phyloP scores from a whole-genome alignment of 2,329 filamentous ascomycete species.

The Epicoccum sorghinum region DNA sequence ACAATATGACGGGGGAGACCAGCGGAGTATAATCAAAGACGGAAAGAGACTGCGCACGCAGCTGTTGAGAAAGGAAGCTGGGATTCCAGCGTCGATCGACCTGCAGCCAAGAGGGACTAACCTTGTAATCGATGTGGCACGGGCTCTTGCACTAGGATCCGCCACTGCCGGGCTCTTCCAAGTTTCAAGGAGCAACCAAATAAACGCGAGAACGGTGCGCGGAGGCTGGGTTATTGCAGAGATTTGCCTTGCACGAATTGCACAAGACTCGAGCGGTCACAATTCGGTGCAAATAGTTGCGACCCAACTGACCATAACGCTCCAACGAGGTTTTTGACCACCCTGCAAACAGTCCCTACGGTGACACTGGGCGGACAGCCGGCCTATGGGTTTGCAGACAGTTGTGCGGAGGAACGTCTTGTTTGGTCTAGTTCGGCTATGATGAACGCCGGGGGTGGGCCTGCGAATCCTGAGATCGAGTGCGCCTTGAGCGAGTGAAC shows the following conservation, averaged over 20 bases:
- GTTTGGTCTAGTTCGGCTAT: slow-evolving; percentile 19
- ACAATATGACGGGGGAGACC: slow-evolving; percentile 13
- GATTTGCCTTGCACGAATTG: slow-evolving; percentile 2
- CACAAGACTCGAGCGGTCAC: neutral
- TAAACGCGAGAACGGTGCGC: neutral
- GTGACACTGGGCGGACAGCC: slow-evolving; percentile 8
- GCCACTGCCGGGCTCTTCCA: slow-evolving; percentile 14
- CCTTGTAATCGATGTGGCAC: slow-evolving; percentile 14
- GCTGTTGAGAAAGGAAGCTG: slow-evolving; percentile 34
- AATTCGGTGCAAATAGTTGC: neutral
- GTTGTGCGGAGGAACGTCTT: slow-evolving; percentile 18
- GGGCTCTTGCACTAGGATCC: slow-evolving; percentile 10
- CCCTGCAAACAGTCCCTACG: neutral
- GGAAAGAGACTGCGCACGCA: slow-evolving; percentile 12
- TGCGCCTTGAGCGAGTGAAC: slow-evolving; percentile 11
- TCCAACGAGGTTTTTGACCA: slow-evolving; percentile 3
- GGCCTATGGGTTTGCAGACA: slow-evolving; percentile 19
- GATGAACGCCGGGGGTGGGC: slow-evolving; percentile 10
- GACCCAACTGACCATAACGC: slow-evolving; percentile 15
- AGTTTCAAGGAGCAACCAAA: neutral
- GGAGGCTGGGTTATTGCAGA: neutral
- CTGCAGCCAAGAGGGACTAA: slow-evolving; percentile 20
- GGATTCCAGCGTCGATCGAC: slow-evolving; percentile 19
- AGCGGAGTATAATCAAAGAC: slow-evolving; percentile 18
- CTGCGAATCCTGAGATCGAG: slow-evolving; percentile 4